Conservation (phyloP, 768 basidiomycete species). For the Lepiota brunneoincarnata region DNA sequence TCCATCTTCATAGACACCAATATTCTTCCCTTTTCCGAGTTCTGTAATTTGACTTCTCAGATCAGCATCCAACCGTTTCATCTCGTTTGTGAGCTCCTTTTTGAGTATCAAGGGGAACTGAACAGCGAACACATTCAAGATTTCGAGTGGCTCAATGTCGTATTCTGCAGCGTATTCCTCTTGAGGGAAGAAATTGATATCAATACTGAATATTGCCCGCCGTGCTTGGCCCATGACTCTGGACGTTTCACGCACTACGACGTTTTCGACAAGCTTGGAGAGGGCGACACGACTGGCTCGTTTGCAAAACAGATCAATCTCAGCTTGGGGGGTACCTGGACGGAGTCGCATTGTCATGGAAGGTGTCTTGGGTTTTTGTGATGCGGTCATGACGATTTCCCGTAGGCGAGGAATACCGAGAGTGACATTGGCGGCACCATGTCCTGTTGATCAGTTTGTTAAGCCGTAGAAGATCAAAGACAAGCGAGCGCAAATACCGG, state of each 20-base stretch:
- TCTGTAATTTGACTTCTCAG: constrained; percentile 75
- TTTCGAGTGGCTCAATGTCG: constrained; percentile 66
- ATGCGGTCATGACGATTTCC: constrained; percentile 99
- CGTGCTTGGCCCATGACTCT: constrained; percentile 65
- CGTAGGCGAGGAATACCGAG: constrained; percentile 97
- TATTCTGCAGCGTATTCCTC: constrained; percentile 85
- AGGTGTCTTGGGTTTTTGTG: constrained; percentile 92
- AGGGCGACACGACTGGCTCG: constrained; percentile 81
- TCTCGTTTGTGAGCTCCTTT: constrained; percentile 82
- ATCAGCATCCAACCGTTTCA: constrained; percentile 82
- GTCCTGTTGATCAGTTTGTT: constrained; percentile 52
- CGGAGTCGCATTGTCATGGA: constrained; percentile 88
- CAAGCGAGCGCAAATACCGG: constrained; percentile 49
- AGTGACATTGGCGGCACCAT: constrained; percentile 98
- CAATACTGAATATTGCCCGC: constrained; percentile 75
- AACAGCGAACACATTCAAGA: constrained; percentile 66
- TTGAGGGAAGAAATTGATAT: constrained; percentile 82
- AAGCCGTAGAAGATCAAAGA: background rate
- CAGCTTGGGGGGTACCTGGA: constrained; percentile 44
- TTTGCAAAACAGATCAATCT: constrained; percentile 83
- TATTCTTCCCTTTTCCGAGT: constrained; percentile 76
- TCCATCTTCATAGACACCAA: constrained; percentile 41
- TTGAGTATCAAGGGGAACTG: constrained; percentile 80
- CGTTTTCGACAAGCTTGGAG: constrained; percentile 83
- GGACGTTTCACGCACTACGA: constrained; percentile 78